Base-by-base conservation (phyloP, 805 yeast species). In the Candida peoriensis region DNA sequence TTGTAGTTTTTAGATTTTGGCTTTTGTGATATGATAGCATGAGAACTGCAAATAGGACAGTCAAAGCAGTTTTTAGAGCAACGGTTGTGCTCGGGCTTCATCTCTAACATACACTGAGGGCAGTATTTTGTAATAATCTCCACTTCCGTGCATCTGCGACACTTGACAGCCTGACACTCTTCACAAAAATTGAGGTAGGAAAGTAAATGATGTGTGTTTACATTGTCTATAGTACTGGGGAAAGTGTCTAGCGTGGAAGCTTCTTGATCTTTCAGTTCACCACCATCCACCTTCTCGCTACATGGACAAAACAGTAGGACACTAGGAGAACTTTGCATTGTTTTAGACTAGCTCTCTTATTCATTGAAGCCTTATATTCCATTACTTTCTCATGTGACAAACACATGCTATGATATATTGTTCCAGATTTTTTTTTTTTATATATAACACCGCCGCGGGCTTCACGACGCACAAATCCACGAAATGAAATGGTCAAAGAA, bases 21-120 rank as follows among this genome's bases (percentile, higher is more conserved):
- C 16, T 36, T 34, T 13, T 41, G 44, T 14, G 42, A 33, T 27
- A 48, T 31, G 19, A 28, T 21, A 4, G 47, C 24, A 22, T 40
- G 39, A 2, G 38, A 28, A 4, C 24, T 31, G 35, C 59, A 54
- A 1, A 37, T 5, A 1, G 59, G 59, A 36, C 59, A 54, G 18
- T 43, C 47, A 28, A 52, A 44, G 29, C 59, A 54, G 30, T 48
- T 53, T 20, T 47, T 39, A 1, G 57, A 43, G 32, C 59, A 54
- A 16, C 30, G 34, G 1, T 36, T 36, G 29, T 46, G 37, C 11
- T 52, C 57, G 1, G 46, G 41, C 20, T 44, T 47, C 49, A 46
- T 44, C 23, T 36, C 49, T 8, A 36, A 32, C 54, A 53, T 46
- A 30, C 59, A 54, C 6, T 45, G 29, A 2, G 58, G 54, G 23